Evolutionary conservation across 2,329 filamentous ascomycete genomes (phyloP).

Genomic region (Pseudocercospora cruenta): DNA sequence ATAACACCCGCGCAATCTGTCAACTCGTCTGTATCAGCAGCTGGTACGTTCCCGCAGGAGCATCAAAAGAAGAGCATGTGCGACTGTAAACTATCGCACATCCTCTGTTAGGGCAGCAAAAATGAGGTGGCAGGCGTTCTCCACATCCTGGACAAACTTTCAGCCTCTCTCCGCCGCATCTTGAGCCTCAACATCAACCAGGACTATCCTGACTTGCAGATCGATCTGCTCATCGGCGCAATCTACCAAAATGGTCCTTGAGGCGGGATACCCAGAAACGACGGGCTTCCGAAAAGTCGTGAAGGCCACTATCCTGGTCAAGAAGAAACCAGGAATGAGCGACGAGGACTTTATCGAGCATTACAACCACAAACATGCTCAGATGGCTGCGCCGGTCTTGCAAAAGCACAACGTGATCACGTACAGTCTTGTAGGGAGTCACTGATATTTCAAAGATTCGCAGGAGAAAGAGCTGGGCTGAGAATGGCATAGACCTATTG

Average conservation of each 20-base stretch:
- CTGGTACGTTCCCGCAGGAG: background rate
- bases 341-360: slow-evolving; percentile 51
- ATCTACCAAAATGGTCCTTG: slow-evolving; percentile 40
- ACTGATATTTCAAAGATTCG: background rate
- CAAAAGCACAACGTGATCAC: slow-evolving; percentile 49
- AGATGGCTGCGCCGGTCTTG: slow-evolving; percentile 49
- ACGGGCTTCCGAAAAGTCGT: slow-evolving; percentile 52
- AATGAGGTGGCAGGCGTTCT: background rate
- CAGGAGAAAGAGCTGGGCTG: slow-evolving; percentile 14
- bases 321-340: slow-evolving; percentile 51
- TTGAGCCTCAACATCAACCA: background rate
- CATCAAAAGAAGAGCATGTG: background rate
- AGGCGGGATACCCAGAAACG: slow-evolving; percentile 50
- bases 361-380: slow-evolving; percentile 51
- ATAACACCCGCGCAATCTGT: background rate
- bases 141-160: background rate
- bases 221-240: background rate
- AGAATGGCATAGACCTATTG: slow-evolving; percentile 46
- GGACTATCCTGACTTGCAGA: background rate
- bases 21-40: background rate
- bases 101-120: background rate
- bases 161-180: background rate
- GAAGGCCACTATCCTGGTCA: slow-evolving; percentile 51
- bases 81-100: background rate
- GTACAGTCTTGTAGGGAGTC: slow-evolving; percentile 48